Evolutionary conservation across 495 filamentous ascomycete species (phyloP), one percentile per base, ranked within the genome.

Genomic region (Aspergillus ostianus): DNA sequence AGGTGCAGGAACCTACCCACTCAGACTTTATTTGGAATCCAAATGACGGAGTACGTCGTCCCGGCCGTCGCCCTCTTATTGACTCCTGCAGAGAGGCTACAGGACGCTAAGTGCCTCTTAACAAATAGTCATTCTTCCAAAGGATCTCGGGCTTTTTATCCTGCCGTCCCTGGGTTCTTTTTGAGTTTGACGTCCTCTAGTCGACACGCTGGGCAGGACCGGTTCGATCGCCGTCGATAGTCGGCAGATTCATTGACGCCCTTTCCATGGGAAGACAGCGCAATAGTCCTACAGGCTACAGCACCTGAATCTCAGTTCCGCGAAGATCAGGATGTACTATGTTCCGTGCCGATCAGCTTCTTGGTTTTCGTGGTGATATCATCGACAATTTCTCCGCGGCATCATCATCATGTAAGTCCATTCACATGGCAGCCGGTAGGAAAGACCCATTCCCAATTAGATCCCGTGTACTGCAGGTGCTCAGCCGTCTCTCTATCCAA

Each of bases 141-240:
- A 53, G 44, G 56, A 26, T 44, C 36, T 45, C 8, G 17, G 21
- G 50, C 10, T 19, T 44, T 23, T n/a, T 27, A 49, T 46, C 47
- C 53, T 26, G 44, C n/a, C 51, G 36, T 48, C 30, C 21, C 29
- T 41, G 20, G 26, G 13, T 6, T 30, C 19, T 49, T 59, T 18
- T 51, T 27, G 19, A 8, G 15, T 50, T 56, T 23, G 9, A 55
- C 55, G 26, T 20, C 45, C 53, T 41, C 26, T 19, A 47, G 9
- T 20, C 19, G 20, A 29, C 18, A 5, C 20, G 12, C 3, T 18
- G 19, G 47, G 50, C 27, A 13, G 2, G 27, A 56, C 32, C 29
- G 46, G 30, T 36, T 53, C 21, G 59, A 60, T 60, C 58, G 29
- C 55, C 58, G 15, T 41, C 48, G 41, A 57, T 57, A 53, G 49